Evolutionary conservation across 768 basidiomycete species (phyloP).

Genomic region (Tephrocybe rancida): DNA sequence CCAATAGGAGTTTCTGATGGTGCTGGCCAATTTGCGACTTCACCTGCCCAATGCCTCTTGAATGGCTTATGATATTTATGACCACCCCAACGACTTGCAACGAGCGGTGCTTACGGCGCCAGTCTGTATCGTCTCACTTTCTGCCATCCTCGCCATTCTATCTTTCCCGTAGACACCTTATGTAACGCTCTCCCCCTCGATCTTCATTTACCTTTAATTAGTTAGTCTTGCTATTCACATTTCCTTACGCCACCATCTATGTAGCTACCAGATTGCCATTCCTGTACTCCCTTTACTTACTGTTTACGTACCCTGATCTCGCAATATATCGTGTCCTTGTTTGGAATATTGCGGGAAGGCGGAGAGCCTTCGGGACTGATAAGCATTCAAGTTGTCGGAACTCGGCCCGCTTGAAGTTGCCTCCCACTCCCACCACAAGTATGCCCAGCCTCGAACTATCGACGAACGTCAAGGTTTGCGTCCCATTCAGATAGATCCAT

Average conservation of each 20-base stretch:
- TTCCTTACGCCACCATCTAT: not conserved
- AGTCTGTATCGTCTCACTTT: too few species aligned
- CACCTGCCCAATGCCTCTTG: too few species aligned
- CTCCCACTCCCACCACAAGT: not conserved
- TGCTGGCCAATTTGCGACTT: too few species aligned
- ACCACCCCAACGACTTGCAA: too few species aligned
- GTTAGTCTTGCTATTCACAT: too few species aligned
- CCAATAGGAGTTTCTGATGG: too few species aligned
- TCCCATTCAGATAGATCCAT: not conserved
- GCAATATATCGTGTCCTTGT: not conserved
- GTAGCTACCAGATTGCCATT: not conserved
- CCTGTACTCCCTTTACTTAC: not conserved
- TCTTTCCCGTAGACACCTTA: too few species aligned
- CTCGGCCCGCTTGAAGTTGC: not conserved
- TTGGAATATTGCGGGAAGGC: not conserved
- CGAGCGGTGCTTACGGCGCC: too few species aligned
- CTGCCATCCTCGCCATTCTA: too few species aligned
- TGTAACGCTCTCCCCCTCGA: too few species aligned
- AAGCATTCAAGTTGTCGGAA: not conserved
- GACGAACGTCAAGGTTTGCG: slow-evolving; percentile 44
- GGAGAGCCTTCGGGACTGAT: not conserved
- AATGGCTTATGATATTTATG: too few species aligned
- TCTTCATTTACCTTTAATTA: too few species aligned
- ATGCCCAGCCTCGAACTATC: slow-evolving; percentile 47
- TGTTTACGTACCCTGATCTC: not conserved